Percentiles rank a stretch among this genome's conserved stretches.
These are phyloP conservation scores for Excoecaria agallocha DNA, from an alignment of 345 rosid genomes.

Conservation along the genomic window DNA sequence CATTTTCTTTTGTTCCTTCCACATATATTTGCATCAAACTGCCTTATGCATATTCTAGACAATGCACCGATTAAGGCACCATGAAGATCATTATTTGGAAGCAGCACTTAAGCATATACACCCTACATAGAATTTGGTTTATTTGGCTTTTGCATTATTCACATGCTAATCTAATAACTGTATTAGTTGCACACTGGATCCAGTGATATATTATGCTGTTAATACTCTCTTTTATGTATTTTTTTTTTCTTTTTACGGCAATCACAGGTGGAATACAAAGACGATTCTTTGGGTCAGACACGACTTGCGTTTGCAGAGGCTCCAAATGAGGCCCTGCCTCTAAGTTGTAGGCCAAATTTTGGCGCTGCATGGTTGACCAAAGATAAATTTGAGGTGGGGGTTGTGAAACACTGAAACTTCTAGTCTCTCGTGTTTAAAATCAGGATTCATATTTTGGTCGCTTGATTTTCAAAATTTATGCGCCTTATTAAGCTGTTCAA, in stretches of 20 bases:
- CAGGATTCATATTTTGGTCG: not conserved
- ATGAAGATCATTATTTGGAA: not conserved
- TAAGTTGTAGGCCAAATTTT: conserved; percentile 77
- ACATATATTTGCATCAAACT: not conserved
- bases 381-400: conserved; percentile 70
- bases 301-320: conserved; percentile 72
- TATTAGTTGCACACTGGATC: not conserved
- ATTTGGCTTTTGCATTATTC: not conserved
- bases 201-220: not conserved
- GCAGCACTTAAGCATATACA: not conserved
- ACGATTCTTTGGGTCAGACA: conserved; percentile 59
- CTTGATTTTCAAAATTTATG: not conserved
- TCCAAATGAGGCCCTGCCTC: conserved; percentile 89
- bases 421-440: not conserved
- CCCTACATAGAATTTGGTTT: not conserved
- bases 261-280: conserved; percentile 74
- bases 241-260: not conserved
- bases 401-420: conserved; percentile 15
- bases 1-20: not conserved
- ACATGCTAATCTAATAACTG: not conserved
- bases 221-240: too few relatives aligned
- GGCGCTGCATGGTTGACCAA: conserved; percentile 70
- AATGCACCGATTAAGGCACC: not conserved
- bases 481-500: not conserved
- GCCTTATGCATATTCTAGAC: not conserved